These are phyloP conservation scores for Ogataea populi-albae DNA, from an alignment of 805 yeast species.

Conservation along the genomic window DNA sequence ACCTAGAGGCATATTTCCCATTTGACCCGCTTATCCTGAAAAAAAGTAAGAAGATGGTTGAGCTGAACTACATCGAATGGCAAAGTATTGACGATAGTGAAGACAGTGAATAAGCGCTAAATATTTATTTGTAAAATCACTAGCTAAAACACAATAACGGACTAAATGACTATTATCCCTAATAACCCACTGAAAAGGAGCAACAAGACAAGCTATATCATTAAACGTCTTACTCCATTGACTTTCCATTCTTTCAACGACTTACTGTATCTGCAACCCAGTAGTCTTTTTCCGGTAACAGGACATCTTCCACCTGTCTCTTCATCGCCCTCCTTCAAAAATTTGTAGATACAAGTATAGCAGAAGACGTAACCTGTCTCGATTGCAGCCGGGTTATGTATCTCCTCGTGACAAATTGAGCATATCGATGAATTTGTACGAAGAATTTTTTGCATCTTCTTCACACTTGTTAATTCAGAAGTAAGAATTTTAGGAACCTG, in stretches of 20 bases:
- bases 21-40: slow-evolving; percentile 87
- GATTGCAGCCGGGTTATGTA: slow-evolving; percentile 78
- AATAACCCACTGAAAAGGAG: no score
- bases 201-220: slow-evolving; percentile 51
- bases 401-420: slow-evolving; percentile 62
- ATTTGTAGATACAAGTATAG: slow-evolving; percentile 76
- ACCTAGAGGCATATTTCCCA: slow-evolving; percentile 93
- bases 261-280: slow-evolving; percentile 69
- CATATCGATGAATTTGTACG: slow-evolving; percentile 43
- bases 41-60: slow-evolving; percentile 51
- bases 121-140: no score
- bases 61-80: slow-evolving; percentile 76
- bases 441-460: slow-evolving; percentile 14
- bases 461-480: slow-evolving; percentile 11
- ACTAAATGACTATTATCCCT: no score
- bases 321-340: slow-evolving; percentile 48
- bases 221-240: slow-evolving; percentile 72
- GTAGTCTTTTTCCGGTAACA: slow-evolving; percentile 64
- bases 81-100: slow-evolving; percentile 59
- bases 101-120: slow-evolving; percentile 25
- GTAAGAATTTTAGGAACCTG: slow-evolving; percentile 31
- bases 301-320: slow-evolving; percentile 76
- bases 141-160: no score
- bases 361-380: slow-evolving; percentile 93
- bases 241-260: slow-evolving; percentile 62